These are phyloP conservation scores for Isabelozyma rhagii DNA, from an alignment of 805 yeast genomes.

Conservation along the genomic window DNA sequence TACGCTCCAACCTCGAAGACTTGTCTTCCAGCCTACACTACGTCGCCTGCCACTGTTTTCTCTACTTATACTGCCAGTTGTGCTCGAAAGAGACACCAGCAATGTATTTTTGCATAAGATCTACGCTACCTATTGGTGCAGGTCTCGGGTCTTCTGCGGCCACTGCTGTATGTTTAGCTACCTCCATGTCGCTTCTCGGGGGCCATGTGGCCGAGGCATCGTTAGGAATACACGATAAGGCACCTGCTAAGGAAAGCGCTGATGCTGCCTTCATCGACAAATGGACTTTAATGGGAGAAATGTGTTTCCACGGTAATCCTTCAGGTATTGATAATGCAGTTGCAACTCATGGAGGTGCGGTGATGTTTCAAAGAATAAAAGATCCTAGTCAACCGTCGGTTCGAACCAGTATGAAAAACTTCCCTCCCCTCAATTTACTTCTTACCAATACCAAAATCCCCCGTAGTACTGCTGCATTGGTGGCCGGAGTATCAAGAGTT, in stretches of 20 bases:
- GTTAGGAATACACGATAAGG: slow-evolving; percentile 27
- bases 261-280: slow-evolving; percentile 65
- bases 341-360: slow-evolving; percentile 95
- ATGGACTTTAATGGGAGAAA: slow-evolving; percentile 93
- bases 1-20: slow-evolving; percentile 42
- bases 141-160: slow-evolving; percentile 96
- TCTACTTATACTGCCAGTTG: slow-evolving; percentile 68
- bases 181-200: slow-evolving; percentile 66
- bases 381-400: slow-evolving; percentile 53
- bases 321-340: slow-evolving; percentile 96
- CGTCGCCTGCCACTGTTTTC: slow-evolving; percentile 77
- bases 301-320: slow-evolving; percentile 94
- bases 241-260: slow-evolving; percentile 19
- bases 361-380: slow-evolving; percentile 70
- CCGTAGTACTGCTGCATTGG: slow-evolving; percentile 80
- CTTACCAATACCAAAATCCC: slow-evolving; percentile 87
- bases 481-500: slow-evolving; percentile 66
- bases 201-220: slow-evolving; percentile 46
- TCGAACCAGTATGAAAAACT: slow-evolving; percentile 64
- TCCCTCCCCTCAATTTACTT: slow-evolving; percentile 71
- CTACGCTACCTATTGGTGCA: slow-evolving; percentile 92
- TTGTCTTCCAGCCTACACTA: slow-evolving; percentile 59
- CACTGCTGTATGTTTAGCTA: slow-evolving; percentile 75
- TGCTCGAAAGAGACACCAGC: slow-evolving; percentile 49
- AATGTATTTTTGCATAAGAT: slow-evolving; percentile 61